phyloP scores from a whole-genome alignment of 306 rosid genomes.

The Malus asiatica region DNA sequence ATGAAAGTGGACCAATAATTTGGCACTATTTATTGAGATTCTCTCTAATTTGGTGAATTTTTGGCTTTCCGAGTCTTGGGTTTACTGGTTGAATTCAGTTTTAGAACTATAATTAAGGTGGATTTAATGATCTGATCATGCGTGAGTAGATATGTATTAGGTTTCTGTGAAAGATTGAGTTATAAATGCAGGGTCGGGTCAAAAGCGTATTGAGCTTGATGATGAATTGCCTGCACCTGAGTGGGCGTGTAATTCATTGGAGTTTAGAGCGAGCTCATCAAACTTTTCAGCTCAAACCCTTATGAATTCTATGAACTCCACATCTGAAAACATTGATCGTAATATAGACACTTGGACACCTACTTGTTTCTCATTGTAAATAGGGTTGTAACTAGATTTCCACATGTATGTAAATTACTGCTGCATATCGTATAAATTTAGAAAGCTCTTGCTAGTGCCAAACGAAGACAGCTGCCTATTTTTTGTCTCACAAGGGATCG shows the following conservation, averaged over 20 bases:
- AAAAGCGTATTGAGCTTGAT: constrained; percentile 68
- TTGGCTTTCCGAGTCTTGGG: no score
- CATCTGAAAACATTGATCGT: constrained; percentile 51
- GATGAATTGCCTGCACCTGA: constrained; percentile 84
- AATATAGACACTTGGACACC: constrained; percentile 65
- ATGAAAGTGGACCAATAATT: no score
- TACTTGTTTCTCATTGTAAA: no score
- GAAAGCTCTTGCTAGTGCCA: no score
- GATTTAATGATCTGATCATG: constrained; percentile 14
- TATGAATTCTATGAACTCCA: constrained; percentile 33
- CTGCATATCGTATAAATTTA: no score
- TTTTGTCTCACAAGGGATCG: no score
- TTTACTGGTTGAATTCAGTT: not conserved
- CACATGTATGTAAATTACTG: no score
- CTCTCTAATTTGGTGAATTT: no score
- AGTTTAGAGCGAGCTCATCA: constrained; percentile 81
- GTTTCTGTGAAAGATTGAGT: constrained; percentile 18
- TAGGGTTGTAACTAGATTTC: no score
- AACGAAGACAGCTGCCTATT: no score
- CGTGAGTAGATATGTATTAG: constrained; percentile 21
- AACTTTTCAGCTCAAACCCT: constrained; percentile 55
- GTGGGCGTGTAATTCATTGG: constrained; percentile 77
- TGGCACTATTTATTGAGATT: no score
- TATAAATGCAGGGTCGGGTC: constrained; percentile 83
- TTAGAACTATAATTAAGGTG: not conserved